Base-by-base conservation (phyloP, 1,284 basidiomycete genomes). In the Volvariella surrecta region DNA sequence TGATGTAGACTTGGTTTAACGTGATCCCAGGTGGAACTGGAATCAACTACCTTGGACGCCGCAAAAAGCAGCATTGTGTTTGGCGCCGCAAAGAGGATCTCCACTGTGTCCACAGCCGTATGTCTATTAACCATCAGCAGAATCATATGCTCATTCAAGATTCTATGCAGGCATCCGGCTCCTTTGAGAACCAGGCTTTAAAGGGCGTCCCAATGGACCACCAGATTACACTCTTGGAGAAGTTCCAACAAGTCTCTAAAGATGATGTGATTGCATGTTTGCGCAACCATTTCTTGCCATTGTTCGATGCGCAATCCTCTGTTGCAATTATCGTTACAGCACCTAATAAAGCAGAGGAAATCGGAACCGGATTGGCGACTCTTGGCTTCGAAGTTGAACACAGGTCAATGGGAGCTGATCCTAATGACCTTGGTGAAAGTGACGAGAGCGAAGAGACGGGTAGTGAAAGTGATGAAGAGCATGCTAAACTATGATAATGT, bases 11-110 rank as follows among this genome's bases (percentile, higher is more conserved):
- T 43, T 45, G 35, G 46, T 37, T 21, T 48, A 47, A 42, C 16
- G 17, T 13, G 2, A 32, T 24, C 37, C n/a, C 52, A 96, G 91
- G 79, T 91, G 53, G 73, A 76, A 39, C 68, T 99, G 9, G 89
- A 93, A 43, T 74, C 82, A 45, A 86, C 89, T 3, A 82, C 83
- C 7, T 66, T 99, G 15, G 94, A 98, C 54, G 87, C 89, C 1
- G 92, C 94, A 3, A 94, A 96, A 67, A 90, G 88, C 46, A 89
- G 81, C 43, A 82, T 97, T 53, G 91, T 95, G 7, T 98, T 83
- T 58, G 71, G 73, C 16, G 84, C 92, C 4, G 82, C 94, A 0
- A 79, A 82, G 54, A 71, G 74, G 38, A 88, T 95, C 21, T 85
- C 91, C 19, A 96, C 91, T 1, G 81, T 89, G 22, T 77, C 79